These are phyloP conservation scores for Venturia nashicola DNA, from an alignment of 2,329 filamentous ascomycete species.

Conservation along the genomic window DNA sequence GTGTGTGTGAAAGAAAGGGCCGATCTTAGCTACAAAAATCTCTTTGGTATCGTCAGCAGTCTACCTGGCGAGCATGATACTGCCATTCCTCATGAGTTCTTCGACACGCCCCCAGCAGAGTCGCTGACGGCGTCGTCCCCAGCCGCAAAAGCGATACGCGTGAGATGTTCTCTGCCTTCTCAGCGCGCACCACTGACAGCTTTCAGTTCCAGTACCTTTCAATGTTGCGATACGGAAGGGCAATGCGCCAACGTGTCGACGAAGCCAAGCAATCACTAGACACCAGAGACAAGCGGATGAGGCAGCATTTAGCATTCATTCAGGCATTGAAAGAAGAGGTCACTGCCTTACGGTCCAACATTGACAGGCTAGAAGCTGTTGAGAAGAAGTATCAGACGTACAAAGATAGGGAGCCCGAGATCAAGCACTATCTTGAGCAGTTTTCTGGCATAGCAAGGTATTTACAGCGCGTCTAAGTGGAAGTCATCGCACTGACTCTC, in stretches of 20 bases:
- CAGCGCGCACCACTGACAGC: slow-evolving; percentile 12
- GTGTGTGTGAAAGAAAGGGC: slow-evolving; percentile 26
- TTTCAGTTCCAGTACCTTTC: slow-evolving; percentile 35
- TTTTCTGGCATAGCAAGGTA: slow-evolving; percentile 22
- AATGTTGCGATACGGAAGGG: slow-evolving; percentile 21
- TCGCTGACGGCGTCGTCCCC: slow-evolving; percentile 22
- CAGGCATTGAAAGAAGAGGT: neutral
- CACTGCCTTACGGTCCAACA: neutral
- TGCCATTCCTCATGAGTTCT: slow-evolving; percentile 30
- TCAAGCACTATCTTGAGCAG: slow-evolving; percentile 24
- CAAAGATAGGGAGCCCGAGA: slow-evolving; percentile 19
- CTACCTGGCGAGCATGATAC: slow-evolving; percentile 28
- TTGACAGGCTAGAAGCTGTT: slow-evolving; percentile 12
- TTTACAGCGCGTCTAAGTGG: slow-evolving; percentile 6
- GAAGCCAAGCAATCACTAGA: slow-evolving; percentile 8
- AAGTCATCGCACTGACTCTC: slow-evolving; percentile 12
- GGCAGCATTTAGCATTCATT: neutral
- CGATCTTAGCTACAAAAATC: slow-evolving; percentile 22
- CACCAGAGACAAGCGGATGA: slow-evolving; percentile 15
- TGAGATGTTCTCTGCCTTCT: slow-evolving; percentile 15
- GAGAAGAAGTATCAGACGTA: slow-evolving; percentile 18
- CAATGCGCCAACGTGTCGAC: slow-evolving; percentile 3
- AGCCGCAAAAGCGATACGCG: slow-evolving; percentile 31
- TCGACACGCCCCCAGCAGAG: slow-evolving; percentile 31
- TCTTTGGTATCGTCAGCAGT: slow-evolving; percentile 35